Conservation (phyloP, 2,329 filamentous ascomycete genomes). For the Beauveria scarabaeidicola region DNA sequence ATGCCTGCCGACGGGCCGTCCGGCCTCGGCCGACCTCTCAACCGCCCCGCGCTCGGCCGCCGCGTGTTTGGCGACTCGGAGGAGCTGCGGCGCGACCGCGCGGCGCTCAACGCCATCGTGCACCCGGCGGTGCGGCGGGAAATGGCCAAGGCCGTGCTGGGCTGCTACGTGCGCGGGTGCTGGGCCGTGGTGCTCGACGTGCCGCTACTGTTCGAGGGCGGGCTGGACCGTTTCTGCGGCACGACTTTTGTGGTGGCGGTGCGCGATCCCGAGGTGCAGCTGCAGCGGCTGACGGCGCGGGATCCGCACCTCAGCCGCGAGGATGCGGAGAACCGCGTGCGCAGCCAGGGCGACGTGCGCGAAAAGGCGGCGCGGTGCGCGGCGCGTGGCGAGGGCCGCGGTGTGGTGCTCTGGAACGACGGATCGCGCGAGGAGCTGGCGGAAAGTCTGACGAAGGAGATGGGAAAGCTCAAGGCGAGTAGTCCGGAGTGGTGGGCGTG, state of each 20-base stretch:
- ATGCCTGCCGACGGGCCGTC: constrained; percentile 45
- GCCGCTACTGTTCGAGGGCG: constrained; percentile 82
- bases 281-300: constrained; percentile 64
- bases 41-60: constrained; percentile 75
- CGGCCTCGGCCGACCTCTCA: constrained; percentile 65
- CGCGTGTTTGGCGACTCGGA: constrained; percentile 77
- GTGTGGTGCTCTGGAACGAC: constrained; percentile 89
- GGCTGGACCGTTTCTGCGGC: constrained; percentile 78
- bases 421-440: constrained; percentile 61
- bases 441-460: constrained; percentile 55
- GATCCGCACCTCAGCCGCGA: constrained; percentile 73
- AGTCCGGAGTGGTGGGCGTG: constrained; percentile 84
- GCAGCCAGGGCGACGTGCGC: constrained; percentile 77
- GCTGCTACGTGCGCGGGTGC: constrained; percentile 62
- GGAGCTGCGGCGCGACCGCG: constrained; percentile 61
- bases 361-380: constrained; percentile 72
- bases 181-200: constrained; percentile 93
- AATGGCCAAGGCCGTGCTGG: constrained; percentile 69
- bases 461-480: constrained; percentile 50
- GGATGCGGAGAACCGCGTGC: constrained; percentile 79
- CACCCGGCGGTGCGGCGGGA: constrained; percentile 81
- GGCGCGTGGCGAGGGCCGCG: constrained; percentile 53
- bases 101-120: constrained; percentile 78
- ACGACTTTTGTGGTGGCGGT: constrained; percentile 83
- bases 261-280: constrained; percentile 69